A percentile compares a stretch with the other conserved stretches of the same genome.
Conservation (phyloP, 768 basidiomycete genomes). For the Boletus rufocinnamomeus region DNA sequence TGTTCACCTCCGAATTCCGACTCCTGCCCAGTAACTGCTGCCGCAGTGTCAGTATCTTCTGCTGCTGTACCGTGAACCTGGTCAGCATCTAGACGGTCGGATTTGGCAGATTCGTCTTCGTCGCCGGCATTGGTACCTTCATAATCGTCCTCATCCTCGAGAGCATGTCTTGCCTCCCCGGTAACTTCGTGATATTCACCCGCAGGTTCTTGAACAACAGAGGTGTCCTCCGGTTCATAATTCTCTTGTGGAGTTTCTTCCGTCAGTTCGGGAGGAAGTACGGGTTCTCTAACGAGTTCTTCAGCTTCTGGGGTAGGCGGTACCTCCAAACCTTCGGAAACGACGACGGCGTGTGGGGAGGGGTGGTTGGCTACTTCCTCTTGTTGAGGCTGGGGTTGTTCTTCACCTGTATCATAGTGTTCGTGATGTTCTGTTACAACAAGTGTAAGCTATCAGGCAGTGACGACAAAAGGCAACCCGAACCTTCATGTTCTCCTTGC, state of each 20-base stretch:
- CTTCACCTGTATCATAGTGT: conserved; percentile 14
- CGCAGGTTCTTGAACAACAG: conserved; percentile 10
- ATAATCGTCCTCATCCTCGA: conserved; percentile 28
- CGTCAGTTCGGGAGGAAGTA: neutral
- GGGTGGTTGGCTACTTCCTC: neutral
- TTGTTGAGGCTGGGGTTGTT: conserved; percentile 6
- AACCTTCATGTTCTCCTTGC: conserved; percentile 27
- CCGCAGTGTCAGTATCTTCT: conserved; percentile 27
- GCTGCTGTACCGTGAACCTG: conserved; percentile 25
- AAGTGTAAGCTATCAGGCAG: conserved; percentile 2
- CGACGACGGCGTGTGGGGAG: neutral
- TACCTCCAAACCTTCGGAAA: conserved; percentile 6
- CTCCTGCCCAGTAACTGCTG: conserved; percentile 9
- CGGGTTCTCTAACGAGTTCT: conserved; percentile 8
- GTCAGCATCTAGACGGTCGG: conserved; percentile 32
- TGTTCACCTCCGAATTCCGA: conserved; percentile 34
- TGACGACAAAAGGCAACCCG: neutral
- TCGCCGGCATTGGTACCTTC: conserved; percentile 17
- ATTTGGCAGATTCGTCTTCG: conserved; percentile 20
- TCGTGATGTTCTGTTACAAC: conserved; percentile 16
- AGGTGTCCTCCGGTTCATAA: conserved; percentile 3
- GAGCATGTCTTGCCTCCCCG: conserved; percentile 14
- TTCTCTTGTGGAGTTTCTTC: conserved; percentile 16
- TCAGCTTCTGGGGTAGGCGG: neutral
- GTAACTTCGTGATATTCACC: conserved; percentile 22